Base-by-base conservation (phyloP, 805 yeast species). In the Sugiyamaella smithiae region DNA sequence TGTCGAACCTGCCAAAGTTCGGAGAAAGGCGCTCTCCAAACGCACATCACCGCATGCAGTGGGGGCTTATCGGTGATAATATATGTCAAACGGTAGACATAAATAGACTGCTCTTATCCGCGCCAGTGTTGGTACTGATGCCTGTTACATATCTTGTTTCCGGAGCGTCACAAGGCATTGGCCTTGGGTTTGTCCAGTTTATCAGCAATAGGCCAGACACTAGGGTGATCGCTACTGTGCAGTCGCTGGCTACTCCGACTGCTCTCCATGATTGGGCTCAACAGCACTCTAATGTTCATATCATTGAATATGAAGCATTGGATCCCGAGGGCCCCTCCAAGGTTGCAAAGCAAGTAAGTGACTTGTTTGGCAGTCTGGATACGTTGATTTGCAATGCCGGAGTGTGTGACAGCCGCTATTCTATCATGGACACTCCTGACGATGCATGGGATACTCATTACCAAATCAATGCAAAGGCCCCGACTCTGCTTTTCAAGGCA, bases 321-420 rank as follows among this genome's bases (percentile, higher is more conserved):
- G 12, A 8, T 14, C 11, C 4, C 4, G 20, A 32, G 19, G 29
- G 22, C n/a, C 53, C 57, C 29, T 53, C 45, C 4, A 46, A 25
- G 6, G 48, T 61, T 4, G 57, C 45, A 11, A 22, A 35, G 4
- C 47, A 54, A n/a, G 44, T 59, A 14, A 45, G 49, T 5, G 40
- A 54, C 32, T 32, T 45, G 8, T 40, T 62, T 11, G 48, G 54
- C 22, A 58, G 57, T n/a, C 55, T 65, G 33, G 69, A 65, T 47
- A 52, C 53, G 9, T 54, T 59, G 36, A 48, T 64, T 14, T 46
- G 55, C 29, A 63, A 63, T 51, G 65, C 67, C 4, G 68, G 64
- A n/a, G 43, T 60, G 20, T 25, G 32, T 19, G 43, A 40, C 23
- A 14, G 32, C 8, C 14, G 20, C 32, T 40, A 40, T 33, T 50